Base-by-base conservation (phyloP, 2,329 filamentous ascomycete genomes). In the Xylaria sp. region DNA sequence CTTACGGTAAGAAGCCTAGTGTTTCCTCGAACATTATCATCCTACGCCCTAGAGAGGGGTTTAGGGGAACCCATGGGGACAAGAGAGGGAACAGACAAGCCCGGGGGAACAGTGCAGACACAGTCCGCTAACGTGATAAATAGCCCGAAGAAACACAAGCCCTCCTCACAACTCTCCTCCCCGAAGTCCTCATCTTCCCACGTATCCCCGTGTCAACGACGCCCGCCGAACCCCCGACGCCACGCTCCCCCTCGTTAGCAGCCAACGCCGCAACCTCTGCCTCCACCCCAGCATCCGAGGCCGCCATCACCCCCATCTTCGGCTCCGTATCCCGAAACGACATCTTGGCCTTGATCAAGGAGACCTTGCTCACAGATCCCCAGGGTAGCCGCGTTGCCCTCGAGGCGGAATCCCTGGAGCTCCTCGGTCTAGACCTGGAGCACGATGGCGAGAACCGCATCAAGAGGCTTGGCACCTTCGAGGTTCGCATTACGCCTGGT, bases 281-380 rank as follows among this genome's bases (percentile, higher is more conserved):
- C n/a, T 65, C 74, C 31, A 59, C 64, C 20, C 20, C 69, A 36
- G 36, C 73, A 31, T 61, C 70, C 15, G 41, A 8, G 15, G 15
- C 41, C 13, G 28, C 15, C 31, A 61, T 73, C 2, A 71, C 63
- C 3, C 64, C 79, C 68, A 84, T 85, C 67, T 83, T 81, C 72
- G 83, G 83, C 49, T 84, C 83, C 59, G 83, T 84, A 7, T 81
- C 82, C 28, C 71, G 75, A 55, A 70, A 60, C 61, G 81, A 84
- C 73, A 75, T 85, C 48, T 74, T 80, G 1, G 72, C 73, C 28
- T 57, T 73, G 28, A 73, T 84, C 72, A 79, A 79, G 62, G 77
- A 79, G 62, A 67, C 67, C n/a, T 74, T 84, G 57, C 71, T 76
- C n/a, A 71, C 64, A 7, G 78, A 79, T 63, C 68, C 72, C 23